Evolutionary conservation across 2,329 filamentous ascomycete genomes (phyloP).

Genomic region (Penicillium sp.): DNA sequence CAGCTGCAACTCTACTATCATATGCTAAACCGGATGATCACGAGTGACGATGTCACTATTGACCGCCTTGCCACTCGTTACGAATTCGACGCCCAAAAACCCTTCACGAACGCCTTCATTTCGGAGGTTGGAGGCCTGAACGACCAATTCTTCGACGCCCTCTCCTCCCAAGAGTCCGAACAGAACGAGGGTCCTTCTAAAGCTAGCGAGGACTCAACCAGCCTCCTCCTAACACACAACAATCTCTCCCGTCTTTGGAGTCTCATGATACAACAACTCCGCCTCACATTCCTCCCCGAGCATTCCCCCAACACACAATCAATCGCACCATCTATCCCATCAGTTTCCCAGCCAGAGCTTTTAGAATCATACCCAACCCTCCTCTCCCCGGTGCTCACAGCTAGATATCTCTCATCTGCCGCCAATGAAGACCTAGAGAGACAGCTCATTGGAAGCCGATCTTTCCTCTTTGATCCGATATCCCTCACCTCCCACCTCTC

Average conservation of each 20-base stretch:
- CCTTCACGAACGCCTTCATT: slow-evolving; percentile 78
- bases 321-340: slow-evolving; percentile 31
- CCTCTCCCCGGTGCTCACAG: slow-evolving; percentile 46
- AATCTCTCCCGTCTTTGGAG: slow-evolving; percentile 60
- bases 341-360: slow-evolving; percentile 33
- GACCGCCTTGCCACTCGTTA: slow-evolving; percentile 69
- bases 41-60: slow-evolving; percentile 68
- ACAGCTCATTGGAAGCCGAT: slow-evolving; percentile 53
- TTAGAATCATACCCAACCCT: slow-evolving; percentile 40
- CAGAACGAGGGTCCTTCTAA: slow-evolving; percentile 24
- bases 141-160: slow-evolving; percentile 60
- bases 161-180: slow-evolving; percentile 33
- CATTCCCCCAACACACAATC: slow-evolving; percentile 11
- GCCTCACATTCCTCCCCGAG: slow-evolving; percentile 47
- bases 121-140: slow-evolving; percentile 69
- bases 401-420: slow-evolving; percentile 42
- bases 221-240: slow-evolving; percentile 57
- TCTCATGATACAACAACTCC: slow-evolving; percentile 62
- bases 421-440: slow-evolving; percentile 24
- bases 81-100: slow-evolving; percentile 59
- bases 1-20: slow-evolving; percentile 89
- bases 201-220: slow-evolving; percentile 47
- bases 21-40: slow-evolving; percentile 70
- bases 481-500: slow-evolving; percentile 65
- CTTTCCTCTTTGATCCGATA: slow-evolving; percentile 64